Evolutionary conservation across 2,329 filamentous ascomycete genomes (phyloP), one percentile per base, ranked within the genome.

Genomic region (Nothomitra cinnamomea): DNA sequence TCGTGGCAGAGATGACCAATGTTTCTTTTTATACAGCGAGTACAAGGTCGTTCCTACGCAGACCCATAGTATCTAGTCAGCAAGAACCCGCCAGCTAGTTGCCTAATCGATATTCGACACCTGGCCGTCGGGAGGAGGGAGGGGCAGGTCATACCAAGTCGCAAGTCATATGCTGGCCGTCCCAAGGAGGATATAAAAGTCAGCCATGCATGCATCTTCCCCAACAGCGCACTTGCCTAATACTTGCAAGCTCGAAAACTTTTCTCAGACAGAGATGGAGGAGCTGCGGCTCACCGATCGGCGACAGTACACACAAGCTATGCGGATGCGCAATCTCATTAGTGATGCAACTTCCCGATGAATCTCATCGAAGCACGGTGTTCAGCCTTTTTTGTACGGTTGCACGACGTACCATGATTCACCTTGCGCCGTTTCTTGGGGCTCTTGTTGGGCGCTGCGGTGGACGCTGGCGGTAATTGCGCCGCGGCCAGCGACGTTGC

Each of bases 1-100:
- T 98, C 92, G 72, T 95, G 92, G 70, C 92, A 98, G 60, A 98
- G 77, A 70, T 98, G 92, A 63, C 90, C 92, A 68, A 98, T 98
- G 71, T 95, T 95, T 65, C 92, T 83, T 72, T 96, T 98, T 70
- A 96, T 87, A 74, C 92, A 98, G 71, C 92, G 80, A 63, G 87
- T 90, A 77, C 92, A 98, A 64, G 92, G 92, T 66, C 92, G 83
- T 73, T 94, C 87, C 87, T 94, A 68, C 62, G 59, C 62, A 63
- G 48, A 36, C n/a, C 15, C 21, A 49, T 13, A 15, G 32, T 65
- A 59, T 60, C 59, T 59, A 61, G 61, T 65, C 61, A 62, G 62
- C 58, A 57, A 60, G 57, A 54, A 51, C 19, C 50, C 22, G 54
- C 42, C 40, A 51, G 48, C 28, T 32, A 32, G 28, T 10, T 32